These are phyloP conservation scores for Pistacia integerrima DNA, from an alignment of 345 rosid genomes.

Conservation along the genomic window DNA sequence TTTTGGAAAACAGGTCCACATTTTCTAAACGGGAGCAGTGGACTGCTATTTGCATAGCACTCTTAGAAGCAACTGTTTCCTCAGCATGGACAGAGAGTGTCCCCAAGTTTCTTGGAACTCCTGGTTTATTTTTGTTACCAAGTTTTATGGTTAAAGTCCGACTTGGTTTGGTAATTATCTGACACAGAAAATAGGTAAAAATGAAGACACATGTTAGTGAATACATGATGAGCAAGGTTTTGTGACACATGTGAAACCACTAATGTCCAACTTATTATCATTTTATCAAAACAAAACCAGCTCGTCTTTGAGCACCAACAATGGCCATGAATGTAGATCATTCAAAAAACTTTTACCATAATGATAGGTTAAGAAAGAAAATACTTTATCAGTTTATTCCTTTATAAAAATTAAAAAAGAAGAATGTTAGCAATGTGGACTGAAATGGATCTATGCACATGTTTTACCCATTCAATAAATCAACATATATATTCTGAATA, in stretches of 20 bases:
- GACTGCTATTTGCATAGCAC: conserved; percentile 51
- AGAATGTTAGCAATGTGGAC: neutral
- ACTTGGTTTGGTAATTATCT: conserved; percentile 66
- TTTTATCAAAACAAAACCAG: neutral
- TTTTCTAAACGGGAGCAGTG: conserved; percentile 62
- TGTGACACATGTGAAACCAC: neutral
- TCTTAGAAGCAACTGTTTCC: conserved; percentile 65
- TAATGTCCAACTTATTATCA: neutral
- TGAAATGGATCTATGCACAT: no score
- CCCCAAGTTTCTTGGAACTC: conserved; percentile 49
- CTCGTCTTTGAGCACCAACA: no score
- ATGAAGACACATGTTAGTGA: conserved; percentile 4
- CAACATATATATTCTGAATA: neutral
- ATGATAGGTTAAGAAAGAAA: neutral
- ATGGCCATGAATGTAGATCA: neutral
- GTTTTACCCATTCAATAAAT: neutral
- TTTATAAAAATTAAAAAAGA: neutral
- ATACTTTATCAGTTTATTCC: neutral
- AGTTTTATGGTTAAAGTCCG: conserved; percentile 57
- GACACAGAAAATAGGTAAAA: conserved; percentile 23
- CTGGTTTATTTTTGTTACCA: conserved; percentile 34
- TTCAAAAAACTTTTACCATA: neutral
- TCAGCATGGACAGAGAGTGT: conserved; percentile 71
- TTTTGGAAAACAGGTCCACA: conserved; percentile 76
- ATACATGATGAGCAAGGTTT: neutral